Base-by-base conservation (phyloP, 163 green algal genomes). In the Prototheca wickerhamii region DNA sequence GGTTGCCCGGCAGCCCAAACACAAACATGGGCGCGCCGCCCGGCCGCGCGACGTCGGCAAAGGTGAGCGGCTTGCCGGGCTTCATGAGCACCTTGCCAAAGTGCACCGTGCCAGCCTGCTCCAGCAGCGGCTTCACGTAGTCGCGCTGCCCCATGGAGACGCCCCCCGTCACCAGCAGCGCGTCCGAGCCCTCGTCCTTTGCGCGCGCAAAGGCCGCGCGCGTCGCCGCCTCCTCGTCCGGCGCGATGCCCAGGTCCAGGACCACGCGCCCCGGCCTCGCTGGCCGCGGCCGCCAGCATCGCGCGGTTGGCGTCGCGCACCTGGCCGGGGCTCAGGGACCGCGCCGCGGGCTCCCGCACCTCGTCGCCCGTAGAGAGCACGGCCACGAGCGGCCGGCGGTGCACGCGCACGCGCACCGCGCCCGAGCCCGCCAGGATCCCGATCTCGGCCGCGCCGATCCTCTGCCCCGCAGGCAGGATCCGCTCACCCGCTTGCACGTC, bases 111-210 rank as follows among this genome's bases (percentile, higher is more conserved):
- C 89, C 93, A 21, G 81, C 58, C 2, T 58, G 67, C 77, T 92
- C 84, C 61, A 98, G 76, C 50, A 97, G 66, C 5, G 90, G 88
- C 78, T 99, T 98, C 37, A 99, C 79, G 49, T 91, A 84, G 80
- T 99, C 93, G 33, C 83, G 75, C 63, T 97, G 86, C 4, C 93
- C 93, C 91, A 98, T 97, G 37, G 90, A 97, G 30, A 98, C 93
- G 4, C 90, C 93, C 80, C 77, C 80, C 35, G 73, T 76, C 20
- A 80, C 84, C n/a, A 87, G 42, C 18, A 87, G 70, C 2, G 83
- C 67, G 60, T 88, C 79, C 0, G 77, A 79, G 7, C 65, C 67
- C n/a, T 53, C 34, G 0, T 53, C 29, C 0, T 82, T 42, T 0
- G 80, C 76, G 15, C 58, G 34, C 26, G 81, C 49, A 2, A 87